A percentile compares a stretch with the other conserved stretches of the same genome.
Evolutionary conservation across 2,329 filamentous ascomycete genomes (phyloP).

Genomic region (Phyllosticta paracitricarpa): DNA sequence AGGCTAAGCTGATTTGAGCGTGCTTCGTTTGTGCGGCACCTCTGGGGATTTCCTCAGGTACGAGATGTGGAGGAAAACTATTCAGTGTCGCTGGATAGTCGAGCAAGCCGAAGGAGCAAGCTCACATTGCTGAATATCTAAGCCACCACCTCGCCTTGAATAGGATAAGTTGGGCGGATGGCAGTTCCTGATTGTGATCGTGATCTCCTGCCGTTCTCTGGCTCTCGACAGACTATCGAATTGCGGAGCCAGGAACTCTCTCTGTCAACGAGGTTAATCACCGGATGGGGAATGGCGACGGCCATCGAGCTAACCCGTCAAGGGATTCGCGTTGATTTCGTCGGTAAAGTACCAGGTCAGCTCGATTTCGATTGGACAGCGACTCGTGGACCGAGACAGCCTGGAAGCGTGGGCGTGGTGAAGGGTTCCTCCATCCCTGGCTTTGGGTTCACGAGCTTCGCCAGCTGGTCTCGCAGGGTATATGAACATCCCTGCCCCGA

Average conservation of each 20-base stretch:
- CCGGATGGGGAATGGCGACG: neutral
- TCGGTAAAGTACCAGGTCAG: neutral
- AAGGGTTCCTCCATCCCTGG: neutral
- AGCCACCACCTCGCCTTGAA: neutral
- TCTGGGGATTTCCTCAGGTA: neutral
- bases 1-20: neutral
- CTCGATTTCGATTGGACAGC: neutral
- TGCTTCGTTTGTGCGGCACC: neutral
- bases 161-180: neutral
- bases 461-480: neutral
- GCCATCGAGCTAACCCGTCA: neutral
- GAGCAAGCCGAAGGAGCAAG: neutral
- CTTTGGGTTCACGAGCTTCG: neutral
- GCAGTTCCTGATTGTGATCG: neutral
- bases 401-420: neutral
- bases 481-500: neutral
- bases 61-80: neutral
- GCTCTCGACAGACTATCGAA: neutral
- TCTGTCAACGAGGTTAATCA: neutral
- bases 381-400: neutral
- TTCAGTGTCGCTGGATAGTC: neutral
- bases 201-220: neutral
- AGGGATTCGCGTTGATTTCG: neutral
- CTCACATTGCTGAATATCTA: neutral
- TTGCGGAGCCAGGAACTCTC: neutral